Base-by-base conservation (phyloP, 306 rosid species). In the Casuarina glauca region DNA sequence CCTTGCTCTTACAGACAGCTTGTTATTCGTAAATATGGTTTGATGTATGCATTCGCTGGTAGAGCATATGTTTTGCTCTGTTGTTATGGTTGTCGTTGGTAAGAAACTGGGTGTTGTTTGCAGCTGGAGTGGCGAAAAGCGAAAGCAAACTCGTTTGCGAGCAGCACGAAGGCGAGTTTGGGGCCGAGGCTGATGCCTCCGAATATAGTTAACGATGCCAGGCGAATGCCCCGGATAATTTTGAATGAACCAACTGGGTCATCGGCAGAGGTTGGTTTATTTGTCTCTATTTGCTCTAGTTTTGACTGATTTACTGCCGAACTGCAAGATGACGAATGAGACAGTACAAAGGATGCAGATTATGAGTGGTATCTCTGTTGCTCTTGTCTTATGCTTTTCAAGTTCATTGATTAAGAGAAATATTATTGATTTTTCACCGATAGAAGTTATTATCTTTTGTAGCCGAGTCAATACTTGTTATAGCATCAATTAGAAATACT, bases 161-260 rank as follows among this genome's bases (percentile, higher is more conserved):
- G 85, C 52, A 77, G 69, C 74, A 72, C 62, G 71, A 68, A 78
- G 66, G 73, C 78, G 49, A 85, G 66, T 81, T 52, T 84, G 61
- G 13, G 75, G 75, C 82, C 68, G 46, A 74, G 75, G 73, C 76
- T 78, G 84, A 88, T 89, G 94, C 90, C 93, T 44, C 78, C 82
- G 74, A 89, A 86, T 71, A 57, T 86, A 55, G 80, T 83, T 58
- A 77, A 82, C 3, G 91, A 89, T 44, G 84, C 61, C 4, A 80
- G 85, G 78, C 92, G 91, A 74, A 80, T 86, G 26, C 86, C 93
- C 6, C 69, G 93, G 76, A 74, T 90, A 79, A 50, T 81, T 58
- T 82, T 91, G 69, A 83, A 90, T 42, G 97, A 91, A 74, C 89
- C 91, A 16, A 70, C 80, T 41, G 94, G 97, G 66, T 86, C 94